Evolutionary conservation across 139 green algal species (phyloP), one percentile per base, ranked within the genome.

Genomic region (Chlorella ohadii): DNA sequence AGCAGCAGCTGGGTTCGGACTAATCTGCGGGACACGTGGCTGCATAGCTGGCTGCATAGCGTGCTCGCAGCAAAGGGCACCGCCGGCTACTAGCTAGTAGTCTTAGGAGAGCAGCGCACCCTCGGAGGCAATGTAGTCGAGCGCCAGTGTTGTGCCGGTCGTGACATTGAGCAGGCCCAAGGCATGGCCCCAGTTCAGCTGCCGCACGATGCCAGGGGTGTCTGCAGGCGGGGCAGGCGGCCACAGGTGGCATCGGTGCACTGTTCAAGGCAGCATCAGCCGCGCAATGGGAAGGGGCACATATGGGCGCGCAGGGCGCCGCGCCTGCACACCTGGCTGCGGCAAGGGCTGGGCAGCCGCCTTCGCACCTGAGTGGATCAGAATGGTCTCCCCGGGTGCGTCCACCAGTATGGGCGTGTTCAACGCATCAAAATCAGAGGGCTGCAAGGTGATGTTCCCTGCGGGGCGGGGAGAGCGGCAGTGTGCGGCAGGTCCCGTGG

Each of bases 371-470:
- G 39, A 47, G 27, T 27, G 39, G 27, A 77, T 57, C 39, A 77
- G 25, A 12, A 77, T 47, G 12, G 70, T 61, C 33, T 44, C 39
- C 39, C 33, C 33, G 2, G 33, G 33, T 9, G 70, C 70, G 7
- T n/a, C 33, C 3, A 77, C 23, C 39, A 38, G 34, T 28, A 77
- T 77, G 39, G 70, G 70, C 39, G 59, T 36, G 1, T 39, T 11
- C 9, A 59, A 59, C 5, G 2, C 28, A 39, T 59, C 39, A 27
- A 27, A 77, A 27, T 77, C 70, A 12, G 25, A 34, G 39, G 70
- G 70, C 70, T 59, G 39, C 39, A 77, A 31, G 70, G 22, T 34
- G 39, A 77, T 77, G 70, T 77, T 47, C 23, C 25, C 70, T 77
- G 70, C 70, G 31, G 31, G 16, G 70, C 23, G 31, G 25, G 38